Conservation (phyloP, 148 eudicot genomes). For the Simmondsia chinensis region DNA sequence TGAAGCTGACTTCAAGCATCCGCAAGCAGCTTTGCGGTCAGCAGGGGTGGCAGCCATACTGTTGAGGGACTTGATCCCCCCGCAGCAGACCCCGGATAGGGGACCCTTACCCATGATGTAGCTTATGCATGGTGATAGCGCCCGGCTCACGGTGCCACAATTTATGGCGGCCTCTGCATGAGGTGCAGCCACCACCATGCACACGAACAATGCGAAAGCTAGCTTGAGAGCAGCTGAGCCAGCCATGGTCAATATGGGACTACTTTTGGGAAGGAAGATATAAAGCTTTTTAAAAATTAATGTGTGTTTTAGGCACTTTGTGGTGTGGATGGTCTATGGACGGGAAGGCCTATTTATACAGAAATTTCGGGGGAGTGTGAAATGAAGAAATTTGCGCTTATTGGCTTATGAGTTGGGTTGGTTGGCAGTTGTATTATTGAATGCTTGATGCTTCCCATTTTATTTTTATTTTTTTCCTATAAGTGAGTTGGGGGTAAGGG, state of each 20-base stretch:
- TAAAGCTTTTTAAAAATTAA: no score
- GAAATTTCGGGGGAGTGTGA: no score
- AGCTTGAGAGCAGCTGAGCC: slow-evolving; percentile 14
- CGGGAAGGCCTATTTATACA: no score
- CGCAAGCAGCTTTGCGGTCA: slow-evolving; percentile 21
- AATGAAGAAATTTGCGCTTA: no score
- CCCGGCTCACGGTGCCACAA: slow-evolving; percentile 15
- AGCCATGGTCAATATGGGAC: slow-evolving; percentile 9
- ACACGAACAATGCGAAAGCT: slow-evolving; percentile 8
- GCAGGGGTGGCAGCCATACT: slow-evolving; percentile 11
- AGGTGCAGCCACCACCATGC: slow-evolving; percentile 30
- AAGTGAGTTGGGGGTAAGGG: no score
- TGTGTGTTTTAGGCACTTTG: neutral
- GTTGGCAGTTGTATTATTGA: no score
- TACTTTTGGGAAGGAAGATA: no score
- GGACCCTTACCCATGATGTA: slow-evolving; percentile 6
- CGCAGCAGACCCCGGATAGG: slow-evolving; percentile 10
- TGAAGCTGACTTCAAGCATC: slow-evolving; percentile 20
- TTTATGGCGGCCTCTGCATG: slow-evolving; percentile 23
- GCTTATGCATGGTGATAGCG: slow-evolving; percentile 13
- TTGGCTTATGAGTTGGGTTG: no score
- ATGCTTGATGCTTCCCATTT: no score
- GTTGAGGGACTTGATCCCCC: slow-evolving; percentile 13
- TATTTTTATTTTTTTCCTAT: no score
- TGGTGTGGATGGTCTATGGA: neutral